phyloP scores from a whole-genome alignment of 495 filamentous ascomycete species.

The Neurospora sp. region DNA sequence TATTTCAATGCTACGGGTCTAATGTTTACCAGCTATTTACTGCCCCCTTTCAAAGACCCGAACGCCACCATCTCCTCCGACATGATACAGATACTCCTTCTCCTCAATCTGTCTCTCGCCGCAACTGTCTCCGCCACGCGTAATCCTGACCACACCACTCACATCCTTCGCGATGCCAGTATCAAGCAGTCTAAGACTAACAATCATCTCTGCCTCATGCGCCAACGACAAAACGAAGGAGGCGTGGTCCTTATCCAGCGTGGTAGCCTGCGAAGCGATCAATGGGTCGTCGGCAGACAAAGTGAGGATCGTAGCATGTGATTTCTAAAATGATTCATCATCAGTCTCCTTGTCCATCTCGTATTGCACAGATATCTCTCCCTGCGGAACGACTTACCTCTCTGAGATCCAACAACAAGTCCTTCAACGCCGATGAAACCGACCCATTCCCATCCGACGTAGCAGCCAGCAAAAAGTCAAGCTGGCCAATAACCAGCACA shows the following conservation, averaged over 20 bases:
- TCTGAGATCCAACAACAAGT: conserved; percentile 39
- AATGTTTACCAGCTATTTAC: conserved; percentile 6
- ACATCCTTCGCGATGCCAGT: conserved; percentile 84
- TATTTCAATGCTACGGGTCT: neutral
- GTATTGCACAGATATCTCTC: neutral
- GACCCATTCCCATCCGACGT: conserved; percentile 19
- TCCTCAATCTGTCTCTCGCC: conserved; percentile 33
- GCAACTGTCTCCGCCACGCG: conserved; percentile 34
- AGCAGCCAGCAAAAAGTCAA: conserved; percentile 46
- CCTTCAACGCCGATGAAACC: conserved; percentile 19
- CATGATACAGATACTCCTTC: conserved; percentile 71
- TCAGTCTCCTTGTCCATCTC: neutral
- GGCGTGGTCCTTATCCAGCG: conserved; percentile 59
- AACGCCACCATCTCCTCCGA: conserved; percentile 66
- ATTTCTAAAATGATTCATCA: conserved; percentile 26
- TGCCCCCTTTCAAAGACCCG: conserved; percentile 69
- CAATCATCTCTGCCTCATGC: conserved; percentile 59
- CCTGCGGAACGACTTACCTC: conserved; percentile 33
- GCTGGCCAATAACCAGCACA: conserved; percentile 44
- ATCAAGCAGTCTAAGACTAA: conserved; percentile 65
- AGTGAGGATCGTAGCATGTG: conserved; percentile 54
- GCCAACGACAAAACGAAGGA: conserved; percentile 57
- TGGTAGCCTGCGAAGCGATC: conserved; percentile 45
- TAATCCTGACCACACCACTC: conserved; percentile 77
- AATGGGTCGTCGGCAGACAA: conserved; percentile 62